phyloP scores from a whole-genome alignment of 257 asterid species.

The Perilla frutescens region DNA sequence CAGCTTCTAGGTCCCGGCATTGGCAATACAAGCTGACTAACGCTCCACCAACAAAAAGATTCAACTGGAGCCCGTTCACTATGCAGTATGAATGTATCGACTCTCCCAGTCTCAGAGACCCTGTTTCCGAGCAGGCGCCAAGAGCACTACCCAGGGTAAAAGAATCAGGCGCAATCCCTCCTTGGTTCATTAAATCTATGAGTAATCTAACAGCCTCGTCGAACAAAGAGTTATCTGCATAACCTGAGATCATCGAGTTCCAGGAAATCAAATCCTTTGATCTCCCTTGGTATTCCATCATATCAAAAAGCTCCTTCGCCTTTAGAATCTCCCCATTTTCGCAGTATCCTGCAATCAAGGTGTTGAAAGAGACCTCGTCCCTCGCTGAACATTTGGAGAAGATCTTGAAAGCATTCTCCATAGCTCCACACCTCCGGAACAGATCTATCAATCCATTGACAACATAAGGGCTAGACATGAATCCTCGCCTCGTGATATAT shows the following conservation, averaged over 20 bases:
- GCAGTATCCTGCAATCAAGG: conserved; percentile 78
- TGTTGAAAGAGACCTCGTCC: conserved; percentile 71
- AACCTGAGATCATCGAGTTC: conserved; percentile 90
- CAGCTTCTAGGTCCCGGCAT: conserved; percentile 59
- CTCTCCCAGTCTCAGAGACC: conserved; percentile 51
- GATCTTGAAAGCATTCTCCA: conserved; percentile 56
- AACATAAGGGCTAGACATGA: conserved; percentile 65
- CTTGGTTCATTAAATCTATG: conserved; percentile 43
- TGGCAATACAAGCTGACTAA: conserved; percentile 75
- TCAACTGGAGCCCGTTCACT: conserved; percentile 56
- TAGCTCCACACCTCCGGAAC: conserved; percentile 69
- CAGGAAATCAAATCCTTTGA: conserved; percentile 63
- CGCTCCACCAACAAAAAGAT: conserved; percentile 74
- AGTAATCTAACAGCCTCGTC: conserved; percentile 56
- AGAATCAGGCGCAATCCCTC: conserved; percentile 61
- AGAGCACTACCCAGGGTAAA: conserved; percentile 74
- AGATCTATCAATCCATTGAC: conserved; percentile 80
- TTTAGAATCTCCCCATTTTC: conserved; percentile 55
- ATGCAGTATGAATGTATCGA: conserved; percentile 67
- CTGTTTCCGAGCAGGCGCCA: conserved; percentile 57
- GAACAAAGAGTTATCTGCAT: conserved; percentile 59
- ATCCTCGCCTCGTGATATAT: conserved; percentile 57
- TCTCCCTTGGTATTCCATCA: conserved; percentile 61
- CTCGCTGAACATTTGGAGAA: conserved; percentile 62
- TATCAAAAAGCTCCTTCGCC: conserved; percentile 67